A percentile compares a stretch with the other conserved stretches of the same genome.
phyloP scores from a whole-genome alignment of 176 grass and related monocot species.

The Microstegium vimineum region DNA sequence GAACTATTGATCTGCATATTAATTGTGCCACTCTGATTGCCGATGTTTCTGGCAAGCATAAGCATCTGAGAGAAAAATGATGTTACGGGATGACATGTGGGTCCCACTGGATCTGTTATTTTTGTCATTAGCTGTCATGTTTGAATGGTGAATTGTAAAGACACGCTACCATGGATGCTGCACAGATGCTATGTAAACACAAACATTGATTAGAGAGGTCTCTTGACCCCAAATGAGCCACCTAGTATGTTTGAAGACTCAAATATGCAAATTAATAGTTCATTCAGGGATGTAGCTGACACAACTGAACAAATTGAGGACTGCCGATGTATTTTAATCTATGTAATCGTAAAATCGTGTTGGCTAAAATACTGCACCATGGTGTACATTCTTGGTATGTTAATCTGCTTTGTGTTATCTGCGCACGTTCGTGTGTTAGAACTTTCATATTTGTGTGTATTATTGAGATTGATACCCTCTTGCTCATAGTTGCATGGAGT shows the following conservation, averaged over 20 bases:
- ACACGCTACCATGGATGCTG: neutral
- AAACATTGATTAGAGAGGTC: neutral
- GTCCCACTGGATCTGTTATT: neutral
- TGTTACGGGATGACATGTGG: neutral
- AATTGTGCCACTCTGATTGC: neutral
- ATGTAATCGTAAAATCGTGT: neutral
- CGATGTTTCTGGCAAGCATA: neutral
- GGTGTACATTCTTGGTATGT: neutral
- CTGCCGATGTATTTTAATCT: neutral
- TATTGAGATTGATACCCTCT: neutral
- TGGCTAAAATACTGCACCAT: neutral
- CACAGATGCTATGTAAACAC: neutral
- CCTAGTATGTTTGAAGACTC: neutral
- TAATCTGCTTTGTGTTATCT: neutral
- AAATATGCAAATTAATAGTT: neutral
- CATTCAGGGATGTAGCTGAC: neutral
- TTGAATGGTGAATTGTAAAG: neutral
- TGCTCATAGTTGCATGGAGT: conserved; percentile 76
- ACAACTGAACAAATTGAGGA: neutral
- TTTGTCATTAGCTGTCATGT: neutral
- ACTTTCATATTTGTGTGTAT: neutral
- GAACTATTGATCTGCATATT: neutral
- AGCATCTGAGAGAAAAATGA: neutral
- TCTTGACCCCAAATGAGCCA: neutral
- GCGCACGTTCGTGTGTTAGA: neutral